Evolutionary conservation across 129 eudicot species (phyloP).

Genomic region (Flaveria robusta): DNA sequence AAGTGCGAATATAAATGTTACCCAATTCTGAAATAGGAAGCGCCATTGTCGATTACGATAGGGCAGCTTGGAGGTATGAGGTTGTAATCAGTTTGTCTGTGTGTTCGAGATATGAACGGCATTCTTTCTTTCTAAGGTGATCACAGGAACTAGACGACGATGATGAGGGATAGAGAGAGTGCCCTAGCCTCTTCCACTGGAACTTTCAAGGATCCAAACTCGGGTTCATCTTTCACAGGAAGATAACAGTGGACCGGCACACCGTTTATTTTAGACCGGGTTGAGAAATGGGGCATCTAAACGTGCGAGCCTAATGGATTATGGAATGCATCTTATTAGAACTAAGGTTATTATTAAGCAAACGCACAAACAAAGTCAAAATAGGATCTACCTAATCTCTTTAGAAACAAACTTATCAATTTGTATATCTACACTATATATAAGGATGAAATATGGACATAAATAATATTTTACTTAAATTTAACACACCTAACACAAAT

Average conservation of each 20-base stretch:
- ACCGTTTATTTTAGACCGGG: too few relatives aligned
- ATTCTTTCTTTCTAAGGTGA: slow-evolving; percentile 18
- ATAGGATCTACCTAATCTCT: too few relatives aligned
- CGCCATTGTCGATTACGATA: slow-evolving; percentile 94
- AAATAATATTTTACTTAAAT: too few relatives aligned
- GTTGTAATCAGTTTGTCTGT: slow-evolving; percentile 83
- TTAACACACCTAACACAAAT: too few relatives aligned
- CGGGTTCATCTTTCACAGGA: background rate
- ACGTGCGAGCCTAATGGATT: too few relatives aligned
- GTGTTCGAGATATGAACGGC: slow-evolving; percentile 77
- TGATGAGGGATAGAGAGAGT: slow-evolving; percentile 21
- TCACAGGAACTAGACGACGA: slow-evolving; percentile 13
- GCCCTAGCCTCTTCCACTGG: slow-evolving; percentile 42
- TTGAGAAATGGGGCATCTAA: too few relatives aligned
- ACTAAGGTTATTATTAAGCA: too few relatives aligned
- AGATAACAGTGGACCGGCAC: background rate
- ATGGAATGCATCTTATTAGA: too few relatives aligned
- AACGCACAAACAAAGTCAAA: too few relatives aligned
- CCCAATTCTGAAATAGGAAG: slow-evolving; percentile 97
- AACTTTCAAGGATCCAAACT: background rate
- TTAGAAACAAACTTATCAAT: too few relatives aligned
- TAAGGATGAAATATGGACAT: too few relatives aligned
- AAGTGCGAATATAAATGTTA: slow-evolving; percentile 17
- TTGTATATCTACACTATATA: too few relatives aligned
- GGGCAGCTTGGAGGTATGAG: slow-evolving; percentile 62